Conservation (phyloP, 495 filamentous ascomycete genomes). For the Chlorociboria aeruginascens region DNA sequence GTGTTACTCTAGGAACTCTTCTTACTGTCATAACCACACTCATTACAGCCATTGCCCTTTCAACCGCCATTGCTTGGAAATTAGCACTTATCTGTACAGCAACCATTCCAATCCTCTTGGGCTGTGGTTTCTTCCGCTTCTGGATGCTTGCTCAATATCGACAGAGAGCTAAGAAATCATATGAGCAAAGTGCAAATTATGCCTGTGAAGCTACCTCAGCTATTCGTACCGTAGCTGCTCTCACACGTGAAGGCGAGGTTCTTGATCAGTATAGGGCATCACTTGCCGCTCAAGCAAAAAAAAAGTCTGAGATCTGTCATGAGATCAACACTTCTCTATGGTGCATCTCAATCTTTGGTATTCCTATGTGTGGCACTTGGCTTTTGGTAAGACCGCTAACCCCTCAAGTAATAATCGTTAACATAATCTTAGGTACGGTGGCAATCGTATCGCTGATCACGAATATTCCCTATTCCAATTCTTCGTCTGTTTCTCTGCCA, state of each 20-base stretch:
- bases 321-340: constrained; percentile 62
- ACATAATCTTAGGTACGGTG: constrained; percentile 46
- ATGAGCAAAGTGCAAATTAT: constrained; percentile 64
- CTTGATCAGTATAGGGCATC: constrained; percentile 56
- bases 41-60: constrained; percentile 51
- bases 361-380: constrained; percentile 81
- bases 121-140: constrained; percentile 78
- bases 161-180: constrained; percentile 53
- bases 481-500: constrained; percentile 70
- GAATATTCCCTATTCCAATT: constrained; percentile 71
- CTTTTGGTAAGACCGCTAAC: constrained; percentile 47
- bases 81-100: constrained; percentile 73
- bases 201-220: constrained; percentile 86
- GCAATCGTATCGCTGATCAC: constrained; percentile 54
- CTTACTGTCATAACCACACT: constrained; percentile 66
- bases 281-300: constrained; percentile 46
- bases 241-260: constrained; percentile 77
- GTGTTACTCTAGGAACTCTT: constrained; percentile 69
- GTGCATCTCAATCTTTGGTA: constrained; percentile 62
- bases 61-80: constrained; percentile 75
- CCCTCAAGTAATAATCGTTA: not conserved
- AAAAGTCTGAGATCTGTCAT: constrained; percentile 53
- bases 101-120: constrained; percentile 65
- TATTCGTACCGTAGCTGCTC: constrained; percentile 84
- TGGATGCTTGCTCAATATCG: constrained; percentile 72